A percentile compares a stretch with the other conserved stretches of the same genome.
phyloP scores from a whole-genome alignment of 257 asterid genomes.

The Primulina huaijiensis region DNA sequence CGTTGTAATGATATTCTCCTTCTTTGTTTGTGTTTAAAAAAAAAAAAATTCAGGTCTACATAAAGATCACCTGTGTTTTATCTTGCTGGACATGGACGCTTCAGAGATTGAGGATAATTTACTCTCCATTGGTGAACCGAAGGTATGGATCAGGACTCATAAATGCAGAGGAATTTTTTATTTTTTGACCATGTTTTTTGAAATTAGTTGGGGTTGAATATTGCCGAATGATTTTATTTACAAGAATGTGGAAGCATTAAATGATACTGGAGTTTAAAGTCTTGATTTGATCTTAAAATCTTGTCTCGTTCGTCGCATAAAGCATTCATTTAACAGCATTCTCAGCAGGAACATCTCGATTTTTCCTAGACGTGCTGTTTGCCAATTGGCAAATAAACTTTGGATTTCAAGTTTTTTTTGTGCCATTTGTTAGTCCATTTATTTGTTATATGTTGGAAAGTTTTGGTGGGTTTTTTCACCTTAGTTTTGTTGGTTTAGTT shows the following conservation, averaged over 20 bases:
- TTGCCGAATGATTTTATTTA: constrained; percentile 8
- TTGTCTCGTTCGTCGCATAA: neutral
- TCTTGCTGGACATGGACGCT: constrained; percentile 48
- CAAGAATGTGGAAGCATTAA: neutral
- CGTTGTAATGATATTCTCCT: constrained; percentile 12
- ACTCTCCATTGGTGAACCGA: constrained; percentile 80
- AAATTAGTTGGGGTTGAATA: constrained; percentile 10
- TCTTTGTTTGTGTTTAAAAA: constrained; percentile 4
- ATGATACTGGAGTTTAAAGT: neutral
- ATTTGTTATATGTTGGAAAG: neutral
- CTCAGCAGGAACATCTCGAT: constrained; percentile 1
- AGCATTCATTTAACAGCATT: constrained; percentile 7
- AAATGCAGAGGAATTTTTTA: constrained; percentile 14
- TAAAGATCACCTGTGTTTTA: constrained; percentile 22
- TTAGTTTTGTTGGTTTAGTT: constrained; percentile 49
- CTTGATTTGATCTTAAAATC: constrained; percentile 8
- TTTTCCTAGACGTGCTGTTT: neutral
- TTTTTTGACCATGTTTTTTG: constrained; percentile 10
- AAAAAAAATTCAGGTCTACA: constrained; percentile 49
- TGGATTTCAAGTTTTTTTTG: neutral
- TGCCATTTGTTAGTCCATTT: neutral
- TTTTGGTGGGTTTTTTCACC: constrained; percentile 8
- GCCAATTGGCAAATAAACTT: neutral
- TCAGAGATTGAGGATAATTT: constrained; percentile 77
- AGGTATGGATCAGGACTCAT: constrained; percentile 44